Percentiles rank a stretch among this genome's conserved stretches.
Evolutionary conservation across 805 yeast species (phyloP).

Genomic region (Candida caryicola): DNA sequence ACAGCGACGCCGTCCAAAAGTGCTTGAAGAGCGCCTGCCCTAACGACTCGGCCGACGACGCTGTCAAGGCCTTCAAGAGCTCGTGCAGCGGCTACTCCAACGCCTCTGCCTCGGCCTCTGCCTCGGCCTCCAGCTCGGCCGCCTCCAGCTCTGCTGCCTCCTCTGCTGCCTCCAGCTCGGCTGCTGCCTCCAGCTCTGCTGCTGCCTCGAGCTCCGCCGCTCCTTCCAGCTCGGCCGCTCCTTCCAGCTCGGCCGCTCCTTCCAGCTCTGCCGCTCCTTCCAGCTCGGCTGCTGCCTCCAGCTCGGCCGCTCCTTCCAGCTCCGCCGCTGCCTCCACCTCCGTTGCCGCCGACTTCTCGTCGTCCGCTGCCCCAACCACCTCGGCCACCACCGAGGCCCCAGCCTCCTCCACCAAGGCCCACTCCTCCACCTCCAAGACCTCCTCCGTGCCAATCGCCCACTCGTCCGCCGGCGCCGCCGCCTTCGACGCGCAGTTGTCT

Average conservation of each 20-base stretch:
- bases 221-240: constrained; percentile 1
- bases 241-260: constrained; percentile 5
- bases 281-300: constrained; percentile 1
- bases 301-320: constrained; percentile 1
- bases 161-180: constrained; percentile 2
- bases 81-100: constrained; percentile 45
- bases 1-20: constrained; percentile 48
- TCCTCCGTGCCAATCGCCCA: constrained; percentile 4
- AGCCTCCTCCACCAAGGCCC: constrained; percentile 1
- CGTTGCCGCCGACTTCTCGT: background rate
- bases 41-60: constrained; percentile 53
- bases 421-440: constrained; percentile 4
- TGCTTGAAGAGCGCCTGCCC: constrained; percentile 76
- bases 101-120: constrained; percentile 23
- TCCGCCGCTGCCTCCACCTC: background rate
- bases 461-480: constrained; percentile 15
- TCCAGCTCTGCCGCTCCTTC: constrained; percentile 3
- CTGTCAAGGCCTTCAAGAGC: constrained; percentile 54
- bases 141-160: constrained; percentile 3
- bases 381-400: constrained; percentile 4
- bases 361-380: constrained; percentile 1
- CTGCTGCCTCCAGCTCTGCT: constrained; percentile 3
- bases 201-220: constrained; percentile 5
- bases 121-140: constrained; percentile 13
- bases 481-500: constrained; percentile 17